phyloP scores from a whole-genome alignment of 2,329 filamentous ascomycete genomes.

The Davidsoniella neocaledoniae region DNA sequence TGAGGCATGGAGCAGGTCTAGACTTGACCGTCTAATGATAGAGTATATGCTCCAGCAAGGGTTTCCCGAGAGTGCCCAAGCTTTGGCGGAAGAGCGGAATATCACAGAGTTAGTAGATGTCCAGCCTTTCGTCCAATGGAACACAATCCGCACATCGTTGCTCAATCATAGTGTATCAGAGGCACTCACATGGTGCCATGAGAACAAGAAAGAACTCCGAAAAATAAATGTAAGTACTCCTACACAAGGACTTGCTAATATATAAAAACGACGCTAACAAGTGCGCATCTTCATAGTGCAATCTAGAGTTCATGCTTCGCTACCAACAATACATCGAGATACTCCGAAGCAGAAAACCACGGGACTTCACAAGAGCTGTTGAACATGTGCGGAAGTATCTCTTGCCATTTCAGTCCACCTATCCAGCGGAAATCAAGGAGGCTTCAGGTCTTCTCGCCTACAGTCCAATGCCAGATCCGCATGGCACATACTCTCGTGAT shows the following conservation, averaged over 20 bases:
- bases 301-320: conserved; percentile 82
- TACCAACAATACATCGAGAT: conserved; percentile 85
- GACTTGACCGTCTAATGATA: conserved; percentile 73
- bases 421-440: conserved; percentile 49
- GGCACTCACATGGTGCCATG: conserved; percentile 75
- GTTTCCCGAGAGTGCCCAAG: conserved; percentile 59
- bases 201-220: conserved; percentile 83
- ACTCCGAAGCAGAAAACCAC: conserved; percentile 46
- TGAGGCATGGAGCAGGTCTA: conserved; percentile 69
- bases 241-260: background rate
- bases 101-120: conserved; percentile 77
- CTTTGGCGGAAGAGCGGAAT: conserved; percentile 55
- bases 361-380: conserved; percentile 60
- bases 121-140: conserved; percentile 71
- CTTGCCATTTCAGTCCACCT: conserved; percentile 48
- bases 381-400: conserved; percentile 71
- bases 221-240: conserved; percentile 53
- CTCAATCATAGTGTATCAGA: conserved; percentile 54
- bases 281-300: conserved; percentile 34
- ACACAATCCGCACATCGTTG: conserved; percentile 58
- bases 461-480: conserved; percentile 37
- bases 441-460: conserved; percentile 72
- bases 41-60: conserved; percentile 81
- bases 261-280: background rate
- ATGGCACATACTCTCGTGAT: conserved; percentile 24